These are phyloP conservation scores for Vigna unguiculata DNA, from an alignment of 306 rosid genomes.

Conservation along the genomic window DNA sequence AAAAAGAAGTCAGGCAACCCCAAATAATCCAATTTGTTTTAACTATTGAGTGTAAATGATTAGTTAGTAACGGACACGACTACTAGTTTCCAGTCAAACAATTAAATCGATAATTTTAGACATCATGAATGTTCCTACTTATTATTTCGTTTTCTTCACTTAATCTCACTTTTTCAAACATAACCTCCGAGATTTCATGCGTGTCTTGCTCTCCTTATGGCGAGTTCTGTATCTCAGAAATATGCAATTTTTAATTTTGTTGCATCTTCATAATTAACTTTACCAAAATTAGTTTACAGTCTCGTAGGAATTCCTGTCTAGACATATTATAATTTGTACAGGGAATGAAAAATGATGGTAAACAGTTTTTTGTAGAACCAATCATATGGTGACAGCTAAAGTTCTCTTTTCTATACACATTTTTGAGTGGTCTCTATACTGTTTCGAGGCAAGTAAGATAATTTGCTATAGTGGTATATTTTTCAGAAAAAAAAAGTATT, in stretches of 20 bases:
- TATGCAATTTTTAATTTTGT: background rate
- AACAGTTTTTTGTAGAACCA: slow-evolving; percentile 11
- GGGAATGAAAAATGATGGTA: background rate
- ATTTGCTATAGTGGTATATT: slow-evolving; percentile 5
- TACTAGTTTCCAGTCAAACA: background rate
- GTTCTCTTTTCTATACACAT: slow-evolving; percentile 9
- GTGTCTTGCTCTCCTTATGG: background rate
- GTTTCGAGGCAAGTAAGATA: slow-evolving; percentile 19
- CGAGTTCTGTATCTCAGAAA: background rate
- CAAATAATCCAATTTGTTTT: background rate
- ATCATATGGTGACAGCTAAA: background rate
- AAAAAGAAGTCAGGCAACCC: background rate
- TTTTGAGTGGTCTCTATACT: background rate
- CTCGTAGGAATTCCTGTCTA: slow-evolving; percentile 6
- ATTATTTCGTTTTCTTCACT: background rate
- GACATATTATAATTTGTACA: background rate
- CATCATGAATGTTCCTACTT: background rate
- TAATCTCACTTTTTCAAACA: background rate
- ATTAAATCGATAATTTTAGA: slow-evolving; percentile 2
- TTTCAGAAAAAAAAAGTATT: background rate
- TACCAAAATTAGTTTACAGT: background rate
- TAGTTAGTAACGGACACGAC: background rate
- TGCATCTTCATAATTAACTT: slow-evolving; percentile 25
- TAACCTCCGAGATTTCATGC: background rate
- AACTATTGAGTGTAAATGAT: background rate